Conservation (phyloP, 805 yeast genomes). For the Metschnikowia gruessii region DNA sequence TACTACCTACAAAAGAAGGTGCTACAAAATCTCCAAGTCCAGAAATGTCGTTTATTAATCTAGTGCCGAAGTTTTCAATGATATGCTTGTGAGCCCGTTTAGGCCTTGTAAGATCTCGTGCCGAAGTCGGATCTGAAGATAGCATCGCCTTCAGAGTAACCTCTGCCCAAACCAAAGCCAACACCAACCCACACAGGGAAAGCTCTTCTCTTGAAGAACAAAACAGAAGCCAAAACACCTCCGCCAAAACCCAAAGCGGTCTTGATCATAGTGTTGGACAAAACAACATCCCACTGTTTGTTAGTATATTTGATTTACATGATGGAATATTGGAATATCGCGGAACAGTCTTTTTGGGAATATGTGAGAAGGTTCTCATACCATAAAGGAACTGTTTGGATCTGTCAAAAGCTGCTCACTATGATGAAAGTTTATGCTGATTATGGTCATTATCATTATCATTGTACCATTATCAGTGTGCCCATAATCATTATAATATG, state of each 20-base stretch:
- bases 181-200: constrained; percentile 98
- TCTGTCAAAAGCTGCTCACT: no score
- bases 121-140: constrained; percentile 84
- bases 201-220: constrained; percentile 88
- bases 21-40: no score
- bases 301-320: constrained; percentile 16
- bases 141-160: constrained; percentile 97
- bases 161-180: constrained; percentile 97
- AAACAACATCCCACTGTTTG: constrained; percentile 82
- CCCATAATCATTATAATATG: no score
- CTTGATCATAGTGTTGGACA: constrained; percentile 91
- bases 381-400: no score
- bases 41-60: constrained; percentile 8
- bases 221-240: constrained; percentile 89
- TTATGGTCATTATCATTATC: no score
- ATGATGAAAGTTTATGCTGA: no score
- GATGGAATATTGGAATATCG: no score
- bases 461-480: no score
- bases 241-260: constrained; percentile 96
- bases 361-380: no score
- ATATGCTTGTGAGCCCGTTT: constrained; percentile 14
- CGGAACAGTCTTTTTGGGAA: no score
- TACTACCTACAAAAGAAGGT: no score
- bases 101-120: constrained; percentile 69
- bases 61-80: constrained; percentile 2